phyloP scores from a whole-genome alignment of 2,329 filamentous ascomycete genomes.

The Monascus ruber region DNA sequence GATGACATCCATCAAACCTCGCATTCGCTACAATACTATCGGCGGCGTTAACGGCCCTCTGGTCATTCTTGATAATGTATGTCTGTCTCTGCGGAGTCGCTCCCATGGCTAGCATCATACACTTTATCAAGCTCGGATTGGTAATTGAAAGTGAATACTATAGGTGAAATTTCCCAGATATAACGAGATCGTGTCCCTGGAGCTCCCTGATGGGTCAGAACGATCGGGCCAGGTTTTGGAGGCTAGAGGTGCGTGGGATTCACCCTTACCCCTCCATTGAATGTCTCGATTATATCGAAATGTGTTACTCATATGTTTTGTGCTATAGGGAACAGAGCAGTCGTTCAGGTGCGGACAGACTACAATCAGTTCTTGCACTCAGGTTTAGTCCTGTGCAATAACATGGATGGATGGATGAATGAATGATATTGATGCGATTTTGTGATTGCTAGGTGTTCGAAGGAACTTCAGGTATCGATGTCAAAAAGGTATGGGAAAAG shows the following conservation, averaged over 20 bases:
- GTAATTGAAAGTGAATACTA: background rate
- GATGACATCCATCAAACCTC: conserved; percentile 49
- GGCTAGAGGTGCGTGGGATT: conserved; percentile 63
- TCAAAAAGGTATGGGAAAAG: conserved; percentile 65
- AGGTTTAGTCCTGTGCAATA: background rate
- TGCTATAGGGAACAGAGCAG: conserved; percentile 67
- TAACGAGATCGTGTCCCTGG: conserved; percentile 96
- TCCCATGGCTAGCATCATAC: too few species aligned
- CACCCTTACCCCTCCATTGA: background rate
- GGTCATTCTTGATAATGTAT: conserved; percentile 92
- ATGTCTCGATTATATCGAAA: background rate
- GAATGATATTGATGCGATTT: conserved; percentile 15
- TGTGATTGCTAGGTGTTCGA: conserved; percentile 68
- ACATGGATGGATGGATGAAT: background rate
- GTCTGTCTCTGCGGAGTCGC: conserved; percentile 19
- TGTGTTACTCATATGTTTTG: conserved; percentile 8
- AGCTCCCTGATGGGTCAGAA: conserved; percentile 87
- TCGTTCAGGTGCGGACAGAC: conserved; percentile 65
- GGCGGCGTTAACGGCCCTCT: conserved; percentile 95
- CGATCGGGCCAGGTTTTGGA: conserved; percentile 93
- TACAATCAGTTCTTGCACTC: background rate
- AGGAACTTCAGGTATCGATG: conserved; percentile 92
- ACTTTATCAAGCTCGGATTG: too few species aligned
- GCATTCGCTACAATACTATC: conserved; percentile 94
- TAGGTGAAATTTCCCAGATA: conserved; percentile 95